Conservation (phyloP, 495 filamentous ascomycete species). For the Cercophora samala region DNA sequence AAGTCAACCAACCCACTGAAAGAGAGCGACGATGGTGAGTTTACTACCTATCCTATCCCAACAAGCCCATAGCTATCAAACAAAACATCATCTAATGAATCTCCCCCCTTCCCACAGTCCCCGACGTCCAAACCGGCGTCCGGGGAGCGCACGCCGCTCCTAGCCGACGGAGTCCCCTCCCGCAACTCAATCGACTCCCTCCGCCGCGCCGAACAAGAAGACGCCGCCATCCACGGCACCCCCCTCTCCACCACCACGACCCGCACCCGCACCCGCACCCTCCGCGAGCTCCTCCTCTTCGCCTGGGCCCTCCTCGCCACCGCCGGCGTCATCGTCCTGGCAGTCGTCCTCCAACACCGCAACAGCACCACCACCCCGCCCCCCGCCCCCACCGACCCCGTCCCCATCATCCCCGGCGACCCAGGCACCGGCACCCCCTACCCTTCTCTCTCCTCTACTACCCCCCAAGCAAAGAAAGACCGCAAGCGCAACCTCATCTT, state of each 20-base stretch:
- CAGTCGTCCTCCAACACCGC: constrained; percentile 68
- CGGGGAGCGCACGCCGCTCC: constrained; percentile 33
- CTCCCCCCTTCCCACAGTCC: constrained; percentile 11
- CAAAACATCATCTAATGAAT: background rate
- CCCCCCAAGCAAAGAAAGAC: constrained; percentile 41
- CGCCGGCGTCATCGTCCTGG: constrained; percentile 67
- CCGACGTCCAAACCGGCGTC: constrained; percentile 28
- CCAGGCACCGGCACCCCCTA: constrained; percentile 52
- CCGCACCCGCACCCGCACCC: constrained; percentile 16
- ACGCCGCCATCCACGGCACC: constrained; percentile 29
- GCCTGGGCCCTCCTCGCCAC: constrained; percentile 89
- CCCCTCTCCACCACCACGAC: background rate
- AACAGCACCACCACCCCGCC: constrained; percentile 31
- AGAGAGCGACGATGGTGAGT: constrained; percentile 14
- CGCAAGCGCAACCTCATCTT: constrained; percentile 93
- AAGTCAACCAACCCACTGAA: background rate
- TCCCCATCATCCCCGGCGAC: constrained; percentile 9
- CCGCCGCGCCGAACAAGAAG: constrained; percentile 31
- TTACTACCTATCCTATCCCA: background rate
- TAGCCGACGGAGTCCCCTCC: constrained; percentile 21
- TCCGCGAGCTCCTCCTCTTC: constrained; percentile 66
- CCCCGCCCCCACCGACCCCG: constrained; percentile 2
- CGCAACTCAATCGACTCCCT: constrained; percentile 26
- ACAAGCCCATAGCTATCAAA: background rate
- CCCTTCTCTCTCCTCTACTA: constrained; percentile 60